Percentiles rank a stretch among this genome's conserved stretches.
phyloP scores from a whole-genome alignment of 371 early-diverging fungal species.

The Mortierella sp. region DNA sequence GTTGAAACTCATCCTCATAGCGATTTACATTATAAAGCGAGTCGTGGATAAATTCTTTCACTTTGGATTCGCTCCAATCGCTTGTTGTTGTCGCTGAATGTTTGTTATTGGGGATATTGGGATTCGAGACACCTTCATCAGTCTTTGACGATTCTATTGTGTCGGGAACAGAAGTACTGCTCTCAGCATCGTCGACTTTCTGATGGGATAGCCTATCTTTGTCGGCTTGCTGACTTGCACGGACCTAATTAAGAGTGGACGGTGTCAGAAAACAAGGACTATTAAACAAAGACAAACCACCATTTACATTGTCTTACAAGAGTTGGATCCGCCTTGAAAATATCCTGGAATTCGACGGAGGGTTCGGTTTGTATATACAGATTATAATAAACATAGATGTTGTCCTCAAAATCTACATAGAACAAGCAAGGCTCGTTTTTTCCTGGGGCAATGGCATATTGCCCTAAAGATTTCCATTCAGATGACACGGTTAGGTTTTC shows the following conservation, averaged over 20 bases:
- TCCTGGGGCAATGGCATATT: constrained; percentile 75
- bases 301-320: constrained; percentile 22
- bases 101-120: not conserved
- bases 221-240: constrained; percentile 6
- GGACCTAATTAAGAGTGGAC: constrained; percentile 5
- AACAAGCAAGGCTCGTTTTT: constrained; percentile 84
- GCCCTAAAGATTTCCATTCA: constrained; percentile 51
- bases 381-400: constrained; percentile 85
- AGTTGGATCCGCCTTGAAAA: constrained; percentile 28
- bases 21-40: constrained; percentile 48
- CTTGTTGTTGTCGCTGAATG: constrained; percentile 4
- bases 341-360: constrained; percentile 33
- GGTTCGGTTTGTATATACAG: constrained; percentile 63
- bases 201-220: not conserved
- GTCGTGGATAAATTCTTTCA: constrained; percentile 39
- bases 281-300: not conserved
- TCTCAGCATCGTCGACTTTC: not conserved
- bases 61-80: constrained; percentile 19
- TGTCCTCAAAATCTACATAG: constrained; percentile 87
- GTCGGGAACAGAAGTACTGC: not conserved
- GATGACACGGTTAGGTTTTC: not conserved
- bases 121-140: not conserved
- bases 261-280: not conserved
- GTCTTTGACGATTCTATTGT: not conserved
- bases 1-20: constrained; percentile 51